Base-by-base conservation (phyloP, 331 rosid genomes). In the Malus hybrid region DNA sequence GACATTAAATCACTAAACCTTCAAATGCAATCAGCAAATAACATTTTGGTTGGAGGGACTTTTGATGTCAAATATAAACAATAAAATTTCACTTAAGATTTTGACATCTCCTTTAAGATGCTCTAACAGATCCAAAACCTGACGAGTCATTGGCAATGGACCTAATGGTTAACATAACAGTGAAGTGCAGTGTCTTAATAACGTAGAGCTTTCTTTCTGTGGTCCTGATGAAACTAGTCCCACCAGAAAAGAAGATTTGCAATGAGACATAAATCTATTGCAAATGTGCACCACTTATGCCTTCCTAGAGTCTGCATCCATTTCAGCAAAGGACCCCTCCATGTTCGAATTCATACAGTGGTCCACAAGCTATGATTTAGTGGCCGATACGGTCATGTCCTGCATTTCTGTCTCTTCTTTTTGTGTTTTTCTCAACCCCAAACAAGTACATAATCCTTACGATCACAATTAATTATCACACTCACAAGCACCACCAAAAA, bases 201-300 rank as follows among this genome's bases (percentile, higher is more conserved):
- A 34, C 72, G 67, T 39, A 39, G 70, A 65, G 81, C 71, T 84
- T 81, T 75, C 86, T 83, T 52, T 52, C 77, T 52, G 94, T 89
- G 94, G 83, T 76, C 90, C 80, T 77, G 81, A 72, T 78, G 77
- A 77, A 81, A 82, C 75, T 70, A 81, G 57, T 9, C 31, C 90
- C 96, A 86, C 89, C 32, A 31, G 69, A 65, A 20, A 69, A 60
- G 46, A 52, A 71, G n/a, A 59, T 72, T 12, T 68, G 34, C 27
- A 83, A 80, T 52, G 61, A 69, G 86, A 81, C 90, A 85, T 78
- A 78, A 75, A 76, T 72, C 77, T 70, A 71, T 28, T 76, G 61
- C 66, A 77, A 84, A 76, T 77, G 69, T 55, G 27, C 77, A 72
- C 90, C 89, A 82, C 84, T 57, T 72, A 44, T 54, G 24, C 67